A percentile compares a stretch with the other conserved stretches of the same genome.
Conservation (phyloP, 768 basidiomycete genomes). For the Lactifluus pinguis region DNA sequence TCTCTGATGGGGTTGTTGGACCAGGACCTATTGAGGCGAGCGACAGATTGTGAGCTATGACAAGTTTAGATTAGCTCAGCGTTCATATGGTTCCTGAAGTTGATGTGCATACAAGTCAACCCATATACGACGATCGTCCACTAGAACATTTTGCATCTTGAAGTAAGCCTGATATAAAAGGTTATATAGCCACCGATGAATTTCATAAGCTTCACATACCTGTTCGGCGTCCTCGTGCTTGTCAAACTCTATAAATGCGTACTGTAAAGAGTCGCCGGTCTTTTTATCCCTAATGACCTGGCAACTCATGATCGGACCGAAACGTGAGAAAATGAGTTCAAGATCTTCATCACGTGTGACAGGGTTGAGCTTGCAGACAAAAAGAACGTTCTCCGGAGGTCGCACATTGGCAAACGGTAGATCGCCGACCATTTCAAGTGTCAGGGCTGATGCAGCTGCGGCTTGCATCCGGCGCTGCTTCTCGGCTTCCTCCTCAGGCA, state of each 20-base stretch:
- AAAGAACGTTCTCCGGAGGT: slow-evolving; percentile 96
- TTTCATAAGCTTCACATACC: slow-evolving; percentile 34
- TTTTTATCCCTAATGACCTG: slow-evolving; percentile 95
- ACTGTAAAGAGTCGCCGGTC: slow-evolving; percentile 94
- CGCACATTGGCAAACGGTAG: slow-evolving; percentile 96
- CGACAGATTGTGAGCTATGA: slow-evolving; percentile 84
- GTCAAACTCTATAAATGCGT: slow-evolving; percentile 98
- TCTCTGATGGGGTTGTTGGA: slow-evolving; percentile 60
- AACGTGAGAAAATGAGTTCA: slow-evolving; percentile 94
- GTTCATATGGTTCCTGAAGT: not conserved
- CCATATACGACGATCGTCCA: slow-evolving; percentile 97
- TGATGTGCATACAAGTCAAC: slow-evolving; percentile 81
- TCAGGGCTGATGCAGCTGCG: slow-evolving; percentile 86
- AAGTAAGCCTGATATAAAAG: slow-evolving; percentile 72
- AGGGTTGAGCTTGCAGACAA: slow-evolving; percentile 97
- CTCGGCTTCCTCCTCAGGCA: slow-evolving; percentile 84
- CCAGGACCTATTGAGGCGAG: slow-evolving; percentile 74
- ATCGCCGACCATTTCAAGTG: slow-evolving; percentile 99
- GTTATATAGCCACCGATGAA: not conserved
- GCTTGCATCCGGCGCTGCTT: slow-evolving; percentile 74
- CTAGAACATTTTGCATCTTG: slow-evolving; percentile 99
- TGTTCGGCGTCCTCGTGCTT: slow-evolving; percentile 89
- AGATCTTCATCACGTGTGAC: slow-evolving; percentile 94
- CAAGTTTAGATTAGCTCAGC: slow-evolving; percentile 19
- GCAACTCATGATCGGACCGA: slow-evolving; percentile 93